Conservation (phyloP, 495 filamentous ascomycete genomes). For the Penicillium salamii region DNA sequence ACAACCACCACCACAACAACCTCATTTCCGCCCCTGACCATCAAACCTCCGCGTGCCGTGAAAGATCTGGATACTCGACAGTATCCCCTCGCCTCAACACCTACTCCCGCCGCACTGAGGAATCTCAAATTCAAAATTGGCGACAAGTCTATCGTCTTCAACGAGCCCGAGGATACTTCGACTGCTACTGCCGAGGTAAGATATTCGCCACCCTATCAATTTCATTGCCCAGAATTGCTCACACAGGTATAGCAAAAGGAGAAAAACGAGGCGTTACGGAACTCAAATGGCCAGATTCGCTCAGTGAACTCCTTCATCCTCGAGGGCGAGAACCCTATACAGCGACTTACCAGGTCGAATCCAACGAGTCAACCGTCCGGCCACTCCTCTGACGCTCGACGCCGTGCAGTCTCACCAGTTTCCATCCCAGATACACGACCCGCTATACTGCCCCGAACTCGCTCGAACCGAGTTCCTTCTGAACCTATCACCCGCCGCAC, state of each 20-base stretch:
- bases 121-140: constrained; percentile 71
- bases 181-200: constrained; percentile 58
- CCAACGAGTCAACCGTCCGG: constrained; percentile 26
- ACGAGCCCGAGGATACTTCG: constrained; percentile 62
- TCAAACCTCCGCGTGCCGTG: constrained; percentile 71
- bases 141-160: constrained; percentile 60
- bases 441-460: constrained; percentile 24
- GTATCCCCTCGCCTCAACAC: constrained; percentile 80
- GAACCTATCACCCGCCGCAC: constrained; percentile 35
- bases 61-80: constrained; percentile 78
- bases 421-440: constrained; percentile 59
- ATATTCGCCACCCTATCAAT: constrained; percentile 1
- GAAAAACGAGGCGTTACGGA: constrained; percentile 45
- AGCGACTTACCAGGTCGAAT: constrained; percentile 25
- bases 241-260: constrained; percentile 44
- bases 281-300: constrained; percentile 55
- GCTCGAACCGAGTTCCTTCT: constrained; percentile 30
- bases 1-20: constrained; percentile 94
- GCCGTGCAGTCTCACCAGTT: constrained; percentile 55
- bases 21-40: constrained; percentile 76
- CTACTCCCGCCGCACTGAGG: constrained; percentile 73
- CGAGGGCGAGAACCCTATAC: constrained; percentile 26
- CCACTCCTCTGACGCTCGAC: constrained; percentile 29
- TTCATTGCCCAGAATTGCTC: constrained; percentile 4
- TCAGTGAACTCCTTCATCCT: constrained; percentile 43